Base-by-base conservation (phyloP, 2,329 filamentous ascomycete genomes). In the Aciculosporium take region DNA sequence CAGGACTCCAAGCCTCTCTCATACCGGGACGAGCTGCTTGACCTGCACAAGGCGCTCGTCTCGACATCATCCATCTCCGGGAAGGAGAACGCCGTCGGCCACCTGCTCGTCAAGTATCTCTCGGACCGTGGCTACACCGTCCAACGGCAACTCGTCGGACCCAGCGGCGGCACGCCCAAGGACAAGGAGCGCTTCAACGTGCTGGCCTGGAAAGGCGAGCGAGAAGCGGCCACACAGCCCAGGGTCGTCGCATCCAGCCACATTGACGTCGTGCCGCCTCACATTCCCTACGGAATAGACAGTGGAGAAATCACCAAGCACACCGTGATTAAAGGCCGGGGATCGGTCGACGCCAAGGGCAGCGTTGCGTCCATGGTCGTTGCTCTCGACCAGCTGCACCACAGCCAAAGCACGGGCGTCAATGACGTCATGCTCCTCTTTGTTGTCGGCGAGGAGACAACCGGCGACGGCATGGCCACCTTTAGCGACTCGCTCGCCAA, bases 391-490 rank as follows among this genome's bases (percentile, higher is more conserved):
- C 62, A 72, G 48, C 66, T 84, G 7, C 53, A 76, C 4, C 52
- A 56, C 0, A 49, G 60, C 0, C 55, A 55, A 0, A 51, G 58
- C 27, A 58, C 75, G n/a, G 48, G 54, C 7, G 55, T 61, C 2
- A 65, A 65, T 2, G 73, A 79, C 50, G 61, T 78, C 0, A 68
- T 76, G 45, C 62, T 84, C 12, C 57, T 81, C 1, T 83, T 72
- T 47, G 80, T 84, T 0, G 84, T 94, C 0, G 87, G 85, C 45
- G 89, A 98, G 59, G 89, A 96, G 59, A 72, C 70, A 3, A 68
- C 67, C 3, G 89, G 89, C 8, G 80, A 82, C 47, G 89, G 89
- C 7, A 96, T 96, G 89, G 57, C 56, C 24, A 46, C 56, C 36
- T 76, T 77, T 45, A 71, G 66, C 18, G 52, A 61, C 4, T 58